Base-by-base conservation (phyloP, 495 filamentous ascomycete species). In the Pseudomonodictys pantanalensis region DNA sequence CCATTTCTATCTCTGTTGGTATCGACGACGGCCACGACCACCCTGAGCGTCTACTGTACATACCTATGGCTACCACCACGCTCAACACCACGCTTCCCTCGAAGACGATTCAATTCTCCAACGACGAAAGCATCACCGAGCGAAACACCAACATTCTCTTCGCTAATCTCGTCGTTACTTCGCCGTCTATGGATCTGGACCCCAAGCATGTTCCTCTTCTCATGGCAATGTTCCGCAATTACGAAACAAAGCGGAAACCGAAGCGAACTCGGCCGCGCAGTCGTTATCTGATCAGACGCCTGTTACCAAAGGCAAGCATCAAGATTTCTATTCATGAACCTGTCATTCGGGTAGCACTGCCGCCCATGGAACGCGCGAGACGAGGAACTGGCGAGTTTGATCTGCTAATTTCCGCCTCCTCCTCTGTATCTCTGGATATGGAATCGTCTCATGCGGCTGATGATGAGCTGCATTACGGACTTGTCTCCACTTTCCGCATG, bases 61-160 rank as follows among this genome's bases (percentile, higher is more conserved):
- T 99, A 26, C 93, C 93, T 0, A 99, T 99, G 95, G 89, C 92
- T 24, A 99, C 93, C 4, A 95, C 91, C 20, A 99, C 93, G 0
- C 84, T 96, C 28, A 90, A 90, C 60, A 97, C 93, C 0, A 99
- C 93, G 4, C 73, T 99, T 5, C 95, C 95, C 0, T 95, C 93
- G 0, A 97, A 97, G 71, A 95, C 89, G 0, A 86, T 99, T 11
- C 86, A 90, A 71, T 81, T 89, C 22, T 84, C 84, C 15, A 83
- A 87, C 52, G 85, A 87, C 22, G 82, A 80, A 56, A 87, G 88
- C 60, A 84, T 86, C 1, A 86, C 87, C 65, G 90, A 97, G 67
- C 83, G 91, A 39, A 99, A 99, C 66, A 87, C 89, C 15, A 99
- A 99, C 69, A 91, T 99, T 29, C 79, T 99, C 0, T 97, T 95